These are phyloP conservation scores for Zarea fungicola DNA, from an alignment of 2,329 filamentous ascomycete species.

Conservation along the genomic window DNA sequence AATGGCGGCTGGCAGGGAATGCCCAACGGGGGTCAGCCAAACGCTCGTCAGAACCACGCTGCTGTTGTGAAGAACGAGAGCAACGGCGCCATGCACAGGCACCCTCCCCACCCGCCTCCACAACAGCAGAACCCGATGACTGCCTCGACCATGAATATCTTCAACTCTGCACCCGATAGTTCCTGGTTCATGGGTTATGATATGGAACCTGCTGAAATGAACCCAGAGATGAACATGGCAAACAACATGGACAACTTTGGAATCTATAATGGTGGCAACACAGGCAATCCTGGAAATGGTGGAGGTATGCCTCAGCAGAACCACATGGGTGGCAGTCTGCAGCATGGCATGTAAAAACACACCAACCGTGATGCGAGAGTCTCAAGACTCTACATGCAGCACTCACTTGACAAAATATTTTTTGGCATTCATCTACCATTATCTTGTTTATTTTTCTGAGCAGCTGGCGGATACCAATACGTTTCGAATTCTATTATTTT, in stretches of 20 bases:
- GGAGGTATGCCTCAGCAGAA: conserved; percentile 9
- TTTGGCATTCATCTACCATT: too few species aligned
- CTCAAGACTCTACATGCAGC: too few species aligned
- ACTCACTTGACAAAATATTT: too few species aligned
- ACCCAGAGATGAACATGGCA: conserved; percentile 40
- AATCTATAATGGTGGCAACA: conserved; percentile 36
- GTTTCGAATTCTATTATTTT: too few species aligned
- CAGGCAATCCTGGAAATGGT: conserved; percentile 5
- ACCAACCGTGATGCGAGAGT: too few species aligned
- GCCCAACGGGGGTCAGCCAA: conserved; percentile 25
- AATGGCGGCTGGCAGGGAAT: conserved; percentile 39
- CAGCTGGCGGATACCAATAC: too few species aligned
- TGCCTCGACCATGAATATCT: conserved; percentile 17
- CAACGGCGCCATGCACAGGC: neutral
- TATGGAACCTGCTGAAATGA: conserved; percentile 67
- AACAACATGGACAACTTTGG: conserved; percentile 44
- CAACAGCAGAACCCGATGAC: conserved; percentile 11
- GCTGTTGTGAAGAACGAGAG: neutral
- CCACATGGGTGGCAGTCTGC: conserved; percentile 9
- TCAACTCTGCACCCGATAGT: conserved; percentile 44
- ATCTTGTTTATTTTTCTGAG: neutral
- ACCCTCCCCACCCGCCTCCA: neutral
- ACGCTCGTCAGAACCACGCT: conserved; percentile 17
- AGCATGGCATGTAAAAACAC: conserved; percentile 11
- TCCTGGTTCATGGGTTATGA: conserved; percentile 95